A percentile compares a stretch with the other conserved stretches of the same genome.
Conservation (phyloP, 306 rosid genomes). For the Sicyos baderoa region DNA sequence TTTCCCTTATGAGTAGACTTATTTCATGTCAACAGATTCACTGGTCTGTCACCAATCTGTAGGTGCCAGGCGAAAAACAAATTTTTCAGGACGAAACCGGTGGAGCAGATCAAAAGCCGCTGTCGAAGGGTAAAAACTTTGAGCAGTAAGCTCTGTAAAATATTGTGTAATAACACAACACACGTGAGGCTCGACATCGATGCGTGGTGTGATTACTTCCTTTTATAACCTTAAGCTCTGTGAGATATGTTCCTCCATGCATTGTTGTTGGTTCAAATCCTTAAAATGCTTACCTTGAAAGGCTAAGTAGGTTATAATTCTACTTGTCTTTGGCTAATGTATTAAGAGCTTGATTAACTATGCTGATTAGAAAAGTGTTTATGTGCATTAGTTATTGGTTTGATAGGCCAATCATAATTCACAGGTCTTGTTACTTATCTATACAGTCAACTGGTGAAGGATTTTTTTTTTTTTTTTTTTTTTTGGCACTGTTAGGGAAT, state of each 20-base stretch:
- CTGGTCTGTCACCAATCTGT: constrained; percentile 33
- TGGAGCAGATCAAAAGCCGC: constrained; percentile 23
- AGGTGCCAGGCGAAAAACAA: constrained; percentile 39
- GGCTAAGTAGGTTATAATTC: constrained; percentile 1
- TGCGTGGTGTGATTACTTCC: constrained; percentile 16
- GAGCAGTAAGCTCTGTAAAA: constrained; percentile 21
- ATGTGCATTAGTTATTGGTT: constrained; percentile 11
- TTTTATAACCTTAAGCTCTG: constrained; percentile 2
- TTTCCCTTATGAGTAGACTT: constrained; percentile 5
- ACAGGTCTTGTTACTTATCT: not conserved
- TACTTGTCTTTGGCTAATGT: constrained; percentile 15
- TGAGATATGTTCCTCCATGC: constrained; percentile 19
- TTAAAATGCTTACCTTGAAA: constrained; percentile 8
- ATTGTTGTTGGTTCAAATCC: constrained; percentile 5
- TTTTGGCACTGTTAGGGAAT: not conserved
- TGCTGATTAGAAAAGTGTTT: not conserved
- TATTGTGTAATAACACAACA: constrained; percentile 15
- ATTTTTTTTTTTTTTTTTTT: not conserved
- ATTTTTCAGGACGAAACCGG: constrained; percentile 34
- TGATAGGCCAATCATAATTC: constrained; percentile 13
- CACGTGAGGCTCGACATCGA: not conserved
- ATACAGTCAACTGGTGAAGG: not conserved
- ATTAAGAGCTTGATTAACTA: constrained; percentile 3
- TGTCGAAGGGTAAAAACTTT: constrained; percentile 7
- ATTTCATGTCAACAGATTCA: constrained; percentile 23